Base-by-base conservation (phyloP, 2,329 filamentous ascomycete species). In the Fusarium nurragi region DNA sequence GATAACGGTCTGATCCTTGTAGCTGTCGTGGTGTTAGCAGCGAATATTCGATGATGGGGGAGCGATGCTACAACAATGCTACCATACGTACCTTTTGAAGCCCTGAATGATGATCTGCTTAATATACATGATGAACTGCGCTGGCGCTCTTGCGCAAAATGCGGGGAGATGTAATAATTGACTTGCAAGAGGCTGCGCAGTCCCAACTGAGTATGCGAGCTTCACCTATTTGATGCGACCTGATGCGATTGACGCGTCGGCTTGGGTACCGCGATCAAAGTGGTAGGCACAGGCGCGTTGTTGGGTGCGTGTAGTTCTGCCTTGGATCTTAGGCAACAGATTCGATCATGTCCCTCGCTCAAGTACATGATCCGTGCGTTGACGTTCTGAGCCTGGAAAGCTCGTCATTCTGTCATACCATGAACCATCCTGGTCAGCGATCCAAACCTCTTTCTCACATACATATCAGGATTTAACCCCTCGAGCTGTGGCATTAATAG, bases 61-160 rank as follows among this genome's bases (percentile, higher is more conserved):
- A 51, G 22, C 25, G 39, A 58, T n/a, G 37, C 43, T 38, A 23
- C 21, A 43, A 14, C 18, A 23, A 41, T 40, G 18, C 30, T 22
- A 40, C 54, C 37, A 49, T 54, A 75, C 79, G 70, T 79, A 96
- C 93, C 93, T 97, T 82, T 99, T 99, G 83, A 99, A 99, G 88
- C 95, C 95, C 79, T 99, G 95, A 77, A 99, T 98, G 79, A 97
- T 98, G 78, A 98, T 97, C 83, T 99, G 95, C 80, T 99, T 99
- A 86, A 99, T 97, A 83, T 96, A 95, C 94, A 97, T 97, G 76
- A 72, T 83, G 77, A 74, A 69, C 69, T 73, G 71, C 72, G 75
- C 74, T 66, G 73, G 75, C 76, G 76, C 77, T 73, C 63, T 64
- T 68, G 76, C 77, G 77, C 77, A 71, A 74, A 76, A 77, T 77